Evolutionary conservation across 2,329 filamentous ascomycete genomes (phyloP).

Genomic region (Talaromyces sp.): DNA sequence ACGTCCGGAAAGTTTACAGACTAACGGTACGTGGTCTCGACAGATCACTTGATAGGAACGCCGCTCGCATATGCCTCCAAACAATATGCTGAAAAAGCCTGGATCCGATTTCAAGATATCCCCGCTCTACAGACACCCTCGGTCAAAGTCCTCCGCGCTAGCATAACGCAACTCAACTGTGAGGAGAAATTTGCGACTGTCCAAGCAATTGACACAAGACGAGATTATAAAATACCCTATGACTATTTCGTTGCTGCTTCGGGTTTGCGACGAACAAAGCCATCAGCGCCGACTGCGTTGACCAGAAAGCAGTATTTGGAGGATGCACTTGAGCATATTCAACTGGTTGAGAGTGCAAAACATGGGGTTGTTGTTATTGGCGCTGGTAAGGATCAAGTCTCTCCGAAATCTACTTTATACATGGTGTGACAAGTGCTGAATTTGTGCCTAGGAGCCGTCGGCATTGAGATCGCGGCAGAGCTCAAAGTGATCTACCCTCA

Average conservation of each 20-base stretch:
- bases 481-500: slow-evolving; percentile 65
- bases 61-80: slow-evolving; percentile 64
- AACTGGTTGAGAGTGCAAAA: slow-evolving; percentile 49
- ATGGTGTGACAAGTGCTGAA: slow-evolving; percentile 17
- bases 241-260: slow-evolving; percentile 74
- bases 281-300: slow-evolving; percentile 66
- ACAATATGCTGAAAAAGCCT: slow-evolving; percentile 60
- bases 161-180: slow-evolving; percentile 56
- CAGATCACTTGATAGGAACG: slow-evolving; percentile 65
- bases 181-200: slow-evolving; percentile 11
- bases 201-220: not conserved
- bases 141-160: slow-evolving; percentile 64
- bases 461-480: slow-evolving; percentile 78
- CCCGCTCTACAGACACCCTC: slow-evolving; percentile 62
- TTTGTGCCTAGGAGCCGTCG: slow-evolving; percentile 59
- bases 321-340: slow-evolving; percentile 61
- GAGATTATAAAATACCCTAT: slow-evolving; percentile 44
- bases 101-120: slow-evolving; percentile 66
- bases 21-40: too few relatives aligned
- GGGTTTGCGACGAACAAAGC: slow-evolving; percentile 66
- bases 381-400: slow-evolving; percentile 47
- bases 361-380: slow-evolving; percentile 69
- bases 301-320: slow-evolving; percentile 60
- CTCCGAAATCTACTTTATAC: too few relatives aligned
- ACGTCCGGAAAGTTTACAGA: too few relatives aligned